Percentiles rank a stretch among this genome's conserved stretches.
Evolutionary conservation across 1,139 yeast species (phyloP).

Genomic region (Pichia cactophila): DNA sequence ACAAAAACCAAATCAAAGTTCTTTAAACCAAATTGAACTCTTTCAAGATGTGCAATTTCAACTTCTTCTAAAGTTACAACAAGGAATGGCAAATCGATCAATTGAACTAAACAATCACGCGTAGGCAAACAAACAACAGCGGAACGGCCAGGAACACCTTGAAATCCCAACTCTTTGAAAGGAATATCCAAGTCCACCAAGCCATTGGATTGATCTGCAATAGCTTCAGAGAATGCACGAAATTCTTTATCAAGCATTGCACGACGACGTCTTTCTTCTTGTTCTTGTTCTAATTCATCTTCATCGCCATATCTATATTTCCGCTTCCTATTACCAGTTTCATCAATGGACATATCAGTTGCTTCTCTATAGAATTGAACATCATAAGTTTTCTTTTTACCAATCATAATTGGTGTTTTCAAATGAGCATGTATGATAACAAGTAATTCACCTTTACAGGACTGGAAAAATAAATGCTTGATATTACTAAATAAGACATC

Average conservation of each 20-base stretch:
- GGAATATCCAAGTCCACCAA: conserved; percentile 86
- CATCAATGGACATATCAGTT: conserved; percentile 92
- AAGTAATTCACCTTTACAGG: conserved; percentile 89
- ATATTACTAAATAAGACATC: conserved; percentile 87
- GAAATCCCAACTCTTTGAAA: conserved; percentile 92
- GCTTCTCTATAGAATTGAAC: conserved; percentile 97
- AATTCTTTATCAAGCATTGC: conserved; percentile 89
- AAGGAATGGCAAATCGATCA: conserved; percentile 90
- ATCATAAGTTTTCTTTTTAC: conserved; percentile 91
- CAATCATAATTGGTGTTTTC: conserved; percentile 89
- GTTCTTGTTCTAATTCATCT: conserved; percentile 97
- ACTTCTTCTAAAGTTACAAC: conserved; percentile 88
- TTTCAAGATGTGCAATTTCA: conserved; percentile 90
- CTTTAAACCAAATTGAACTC: conserved; percentile 94
- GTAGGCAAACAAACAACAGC: conserved; percentile 96
- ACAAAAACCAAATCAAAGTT: conserved; percentile 95
- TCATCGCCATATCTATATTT: conserved; percentile 94
- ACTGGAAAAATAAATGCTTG: conserved; percentile 90
- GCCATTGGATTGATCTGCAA: conserved; percentile 80
- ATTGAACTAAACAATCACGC: conserved; percentile 89
- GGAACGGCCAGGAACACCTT: conserved; percentile 94
- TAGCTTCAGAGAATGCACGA: conserved; percentile 79
- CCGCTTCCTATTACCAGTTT: conserved; percentile 89
- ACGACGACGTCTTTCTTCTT: conserved; percentile 92
- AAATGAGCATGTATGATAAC: conserved; percentile 90